Percentiles rank a stretch among this genome's conserved stretches.
phyloP scores from a whole-genome alignment of 2,329 filamentous ascomycete genomes.

The Beauveria brongniartii region DNA sequence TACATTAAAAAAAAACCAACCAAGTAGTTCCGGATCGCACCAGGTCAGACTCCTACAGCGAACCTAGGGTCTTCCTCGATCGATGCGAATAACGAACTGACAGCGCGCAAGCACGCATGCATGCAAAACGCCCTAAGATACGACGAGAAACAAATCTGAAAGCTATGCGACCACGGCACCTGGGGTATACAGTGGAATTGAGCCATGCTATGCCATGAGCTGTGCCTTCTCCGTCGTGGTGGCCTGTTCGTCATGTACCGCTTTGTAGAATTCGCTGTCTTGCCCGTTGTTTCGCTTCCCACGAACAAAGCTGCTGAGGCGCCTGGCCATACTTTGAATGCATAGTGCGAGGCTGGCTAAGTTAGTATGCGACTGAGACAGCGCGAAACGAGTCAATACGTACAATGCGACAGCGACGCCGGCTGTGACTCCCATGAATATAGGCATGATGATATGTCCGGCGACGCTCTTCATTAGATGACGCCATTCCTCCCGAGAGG shows the following conservation, averaged over 20 bases:
- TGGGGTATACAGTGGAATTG: not conserved
- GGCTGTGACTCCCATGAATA: conserved; percentile 60
- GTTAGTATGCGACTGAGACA: conserved; percentile 20
- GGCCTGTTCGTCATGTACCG: conserved; percentile 27
- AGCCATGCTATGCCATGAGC: conserved; percentile 30
- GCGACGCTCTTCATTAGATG: conserved; percentile 46
- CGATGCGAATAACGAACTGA: too few species aligned
- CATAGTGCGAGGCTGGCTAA: conserved; percentile 51
- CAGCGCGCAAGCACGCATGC: not conserved
- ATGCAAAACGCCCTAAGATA: too few species aligned
- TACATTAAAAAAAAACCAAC: not conserved
- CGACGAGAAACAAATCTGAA: not conserved
- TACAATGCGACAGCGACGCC: conserved; percentile 60
- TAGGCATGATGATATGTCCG: conserved; percentile 57
- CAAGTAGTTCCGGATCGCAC: not conserved
- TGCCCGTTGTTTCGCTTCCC: conserved; percentile 19
- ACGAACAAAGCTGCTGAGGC: conserved; percentile 45
- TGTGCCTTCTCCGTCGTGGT: conserved; percentile 41
- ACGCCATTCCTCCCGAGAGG: conserved; percentile 7
- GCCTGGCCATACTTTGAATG: conserved; percentile 53
- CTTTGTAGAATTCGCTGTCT: conserved; percentile 25
- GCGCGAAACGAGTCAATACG: conserved; percentile 20
- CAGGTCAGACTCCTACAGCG: too few species aligned
- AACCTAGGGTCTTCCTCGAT: not conserved
- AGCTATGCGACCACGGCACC: not conserved